Percentiles rank a stretch among this genome's conserved stretches.
Conservation (phyloP, 306 rosid species). For the Acacia crassicarpa region DNA sequence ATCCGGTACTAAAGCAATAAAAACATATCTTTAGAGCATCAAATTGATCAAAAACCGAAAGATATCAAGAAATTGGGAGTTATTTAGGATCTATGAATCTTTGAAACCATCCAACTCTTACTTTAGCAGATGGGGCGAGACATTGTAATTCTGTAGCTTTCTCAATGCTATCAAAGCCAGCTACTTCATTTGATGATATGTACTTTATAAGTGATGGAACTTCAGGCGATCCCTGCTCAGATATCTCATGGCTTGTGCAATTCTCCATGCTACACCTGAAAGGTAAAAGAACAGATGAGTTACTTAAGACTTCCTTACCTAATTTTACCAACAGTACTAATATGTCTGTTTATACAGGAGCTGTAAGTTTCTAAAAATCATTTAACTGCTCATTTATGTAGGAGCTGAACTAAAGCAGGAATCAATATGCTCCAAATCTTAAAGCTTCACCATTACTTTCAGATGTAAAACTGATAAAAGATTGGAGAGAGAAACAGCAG, state of each 20-base stretch:
- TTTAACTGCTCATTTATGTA: not conserved
- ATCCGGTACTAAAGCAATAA: not conserved
- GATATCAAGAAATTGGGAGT: not conserved
- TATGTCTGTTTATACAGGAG: not conserved
- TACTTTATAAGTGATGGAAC: conserved; percentile 50
- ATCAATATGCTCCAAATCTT: not conserved
- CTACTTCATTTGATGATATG: conserved; percentile 49
- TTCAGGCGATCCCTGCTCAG: conserved; percentile 31
- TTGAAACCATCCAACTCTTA: conserved; percentile 36
- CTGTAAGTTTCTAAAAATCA: not conserved
- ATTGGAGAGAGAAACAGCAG: not conserved
- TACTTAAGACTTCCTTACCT: not conserved
- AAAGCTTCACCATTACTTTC: not conserved
- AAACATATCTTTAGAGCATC: not conserved
- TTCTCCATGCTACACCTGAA: conserved; percentile 42
- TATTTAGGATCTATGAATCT: not conserved
- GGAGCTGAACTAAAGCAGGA: not conserved
- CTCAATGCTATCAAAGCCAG: conserved; percentile 39
- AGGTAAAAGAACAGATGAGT: not conserved
- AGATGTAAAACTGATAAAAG: not conserved
- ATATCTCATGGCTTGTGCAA: conserved; percentile 15
- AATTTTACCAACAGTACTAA: not conserved
- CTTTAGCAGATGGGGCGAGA: conserved; percentile 36
- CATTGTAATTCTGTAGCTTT: conserved; percentile 31
- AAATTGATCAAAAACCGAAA: not conserved